phyloP scores from a whole-genome alignment of 2,329 filamentous ascomycete species.

The Mycosphaerella sp. region DNA sequence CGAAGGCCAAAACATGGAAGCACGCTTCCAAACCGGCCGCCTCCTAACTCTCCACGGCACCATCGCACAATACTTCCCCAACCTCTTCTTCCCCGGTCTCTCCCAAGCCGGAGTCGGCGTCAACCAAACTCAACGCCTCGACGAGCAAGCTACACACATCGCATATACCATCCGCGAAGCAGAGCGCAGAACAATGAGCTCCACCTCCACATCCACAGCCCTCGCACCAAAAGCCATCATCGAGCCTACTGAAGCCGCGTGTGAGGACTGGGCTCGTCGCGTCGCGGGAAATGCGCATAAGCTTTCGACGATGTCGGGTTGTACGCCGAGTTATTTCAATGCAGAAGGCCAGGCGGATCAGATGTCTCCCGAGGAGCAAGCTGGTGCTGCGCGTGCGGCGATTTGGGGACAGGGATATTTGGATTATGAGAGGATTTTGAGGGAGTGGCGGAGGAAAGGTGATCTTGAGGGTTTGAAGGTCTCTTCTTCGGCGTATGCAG shows the following conservation, averaged over 20 bases:
- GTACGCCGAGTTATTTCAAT: slow-evolving; percentile 52
- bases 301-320: slow-evolving; percentile 39
- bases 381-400: slow-evolving; percentile 19
- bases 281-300: slow-evolving; percentile 38
- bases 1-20: slow-evolving; percentile 37
- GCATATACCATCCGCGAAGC: slow-evolving; percentile 40
- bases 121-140: slow-evolving; percentile 40
- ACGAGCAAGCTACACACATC: slow-evolving; percentile 40
- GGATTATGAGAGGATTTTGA: slow-evolving; percentile 31
- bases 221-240: slow-evolving; percentile 25
- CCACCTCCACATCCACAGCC: too few relatives aligned
- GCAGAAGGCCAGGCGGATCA: slow-evolving; percentile 36
- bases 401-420: slow-evolving; percentile 30
- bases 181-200: slow-evolving; percentile 17
- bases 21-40: slow-evolving; percentile 37
- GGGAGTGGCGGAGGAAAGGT: slow-evolving; percentile 30
- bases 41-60: slow-evolving; percentile 50
- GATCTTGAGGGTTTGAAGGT: slow-evolving; percentile 28
- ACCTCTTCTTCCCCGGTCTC: slow-evolving; percentile 45
- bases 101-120: slow-evolving; percentile 38
- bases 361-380: slow-evolving; percentile 23
- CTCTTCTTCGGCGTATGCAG: too few relatives aligned
- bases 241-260: slow-evolving; percentile 43
- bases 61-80: slow-evolving; percentile 47
- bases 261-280: slow-evolving; percentile 44